Evolutionary conservation across 257 asterid species (phyloP), one percentile per base, ranked within the genome.

Genomic region (Verbascum thapsus): DNA sequence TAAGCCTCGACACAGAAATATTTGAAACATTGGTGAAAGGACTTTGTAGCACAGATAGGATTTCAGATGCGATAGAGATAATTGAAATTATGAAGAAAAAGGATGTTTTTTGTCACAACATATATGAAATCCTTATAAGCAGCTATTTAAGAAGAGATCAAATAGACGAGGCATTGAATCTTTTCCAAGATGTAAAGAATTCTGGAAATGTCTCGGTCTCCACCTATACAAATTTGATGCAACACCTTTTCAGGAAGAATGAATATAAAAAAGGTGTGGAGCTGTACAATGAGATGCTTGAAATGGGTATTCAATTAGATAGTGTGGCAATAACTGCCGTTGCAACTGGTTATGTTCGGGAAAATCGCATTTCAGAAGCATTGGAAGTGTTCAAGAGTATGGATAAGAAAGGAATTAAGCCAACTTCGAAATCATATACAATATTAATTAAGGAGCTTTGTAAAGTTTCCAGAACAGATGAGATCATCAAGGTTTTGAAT

Each of bases 61-160:
- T 83, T 58, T 61, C 57, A 12, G 98, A 91, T 74, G 95, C 95
- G 10, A 11, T 82, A 70, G 98, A 91, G 77, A 81, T 91, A 26
- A 82, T 88, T 47, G 90, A 86, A 66, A 91, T 91, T 58, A 53
- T 86, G 84, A 84, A 91, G 85, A 84, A 68, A 69, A 78, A 64
- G 71, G 68, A 75, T 20, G 71, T 71, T 19, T 66, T 76, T 38
- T 73, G 70, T 60, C 76, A 26, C 20, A 79, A 78, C 48, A 71
- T 84, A 19, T 82, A 80, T 35, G 84, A 69, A 38, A 72, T 74
- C 67, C 73, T 88, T 55, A 70, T 91, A 17, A 69, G 75, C 54
- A 66, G 85, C 5, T 78, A 72, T 75, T 74, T 91, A 84, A 69
- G 76, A 58, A 81, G 83, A 75, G 78, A 84, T 50, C 80, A 84